These are phyloP conservation scores for Saprolegnia parasitica DNA, from an alignment of 352 stramenopile genomes.

Conservation along the genomic window DNA sequence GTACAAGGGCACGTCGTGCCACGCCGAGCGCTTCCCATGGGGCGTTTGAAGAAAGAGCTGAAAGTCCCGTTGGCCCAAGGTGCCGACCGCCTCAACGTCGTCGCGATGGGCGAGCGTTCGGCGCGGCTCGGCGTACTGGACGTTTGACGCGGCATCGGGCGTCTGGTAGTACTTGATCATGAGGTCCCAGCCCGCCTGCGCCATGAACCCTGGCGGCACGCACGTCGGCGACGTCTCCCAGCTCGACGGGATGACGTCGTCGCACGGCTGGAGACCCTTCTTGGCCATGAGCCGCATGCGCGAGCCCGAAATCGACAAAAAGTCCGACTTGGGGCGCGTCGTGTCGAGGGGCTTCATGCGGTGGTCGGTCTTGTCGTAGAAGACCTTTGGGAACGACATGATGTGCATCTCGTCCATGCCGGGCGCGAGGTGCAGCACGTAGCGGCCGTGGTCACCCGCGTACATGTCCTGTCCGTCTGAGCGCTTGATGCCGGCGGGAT, in stretches of 20 bases:
- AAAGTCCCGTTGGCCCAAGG: conserved; percentile 69
- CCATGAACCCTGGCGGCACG: conserved; percentile 97
- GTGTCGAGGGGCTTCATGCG: conserved; percentile 96
- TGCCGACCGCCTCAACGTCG: conserved; percentile 35
- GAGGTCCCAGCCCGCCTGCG: conserved; percentile 96
- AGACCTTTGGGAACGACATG: conserved; percentile 94
- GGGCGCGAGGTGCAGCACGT: conserved; percentile 95
- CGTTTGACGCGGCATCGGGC: conserved; percentile 80
- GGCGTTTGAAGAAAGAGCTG: conserved; percentile 71
- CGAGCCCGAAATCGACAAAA: conserved; percentile 97
- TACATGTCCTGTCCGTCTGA: conserved; percentile 95
- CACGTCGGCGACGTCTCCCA: conserved; percentile 85
- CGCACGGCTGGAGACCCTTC: conserved; percentile 91
- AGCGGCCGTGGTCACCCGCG: conserved; percentile 94
- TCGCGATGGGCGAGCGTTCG: neutral
- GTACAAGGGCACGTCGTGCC: conserved; percentile 95
- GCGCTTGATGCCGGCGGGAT: conserved; percentile 97
- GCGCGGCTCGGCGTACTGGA: conserved; percentile 74
- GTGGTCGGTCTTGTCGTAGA: conserved; percentile 97
- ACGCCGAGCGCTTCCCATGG: conserved; percentile 87
- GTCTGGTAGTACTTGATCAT: conserved; percentile 99
- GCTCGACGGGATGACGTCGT: conserved; percentile 51
- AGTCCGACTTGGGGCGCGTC: conserved; percentile 87
- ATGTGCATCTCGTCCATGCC: conserved; percentile 95
- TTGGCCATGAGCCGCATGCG: conserved; percentile 96